phyloP scores from a whole-genome alignment of 768 basidiomycete genomes.

The Sporobolomyces roseus region DNA sequence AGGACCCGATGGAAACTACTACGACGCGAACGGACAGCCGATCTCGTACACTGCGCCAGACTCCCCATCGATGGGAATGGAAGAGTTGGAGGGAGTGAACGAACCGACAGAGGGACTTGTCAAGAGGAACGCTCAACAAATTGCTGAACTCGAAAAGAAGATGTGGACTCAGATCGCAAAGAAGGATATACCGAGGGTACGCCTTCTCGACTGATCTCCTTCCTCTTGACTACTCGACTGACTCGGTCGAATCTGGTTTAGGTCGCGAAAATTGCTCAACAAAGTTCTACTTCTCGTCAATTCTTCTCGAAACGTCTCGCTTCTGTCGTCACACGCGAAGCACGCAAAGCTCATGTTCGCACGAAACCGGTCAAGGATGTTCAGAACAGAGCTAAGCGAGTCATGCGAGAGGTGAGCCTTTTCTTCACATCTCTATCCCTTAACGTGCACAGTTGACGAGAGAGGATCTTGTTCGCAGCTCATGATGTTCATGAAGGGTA shows the following conservation, averaged over 20 bases:
- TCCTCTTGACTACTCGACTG: background rate
- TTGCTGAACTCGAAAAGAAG: conserved; percentile 72
- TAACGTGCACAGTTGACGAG: background rate
- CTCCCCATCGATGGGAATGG: conserved; percentile 1
- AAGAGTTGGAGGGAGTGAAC: background rate
- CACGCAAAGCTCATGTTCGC: conserved; percentile 67
- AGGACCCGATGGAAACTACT: conserved; percentile 15
- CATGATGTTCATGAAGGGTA: conserved; percentile 96
- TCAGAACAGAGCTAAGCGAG: conserved; percentile 75
- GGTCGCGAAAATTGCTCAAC: conserved; percentile 74
- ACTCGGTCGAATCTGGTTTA: conserved; percentile 44
- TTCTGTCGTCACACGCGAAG: conserved; percentile 68
- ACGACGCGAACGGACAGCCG: conserved; percentile 18
- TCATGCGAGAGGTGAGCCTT: conserved; percentile 65
- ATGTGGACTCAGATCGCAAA: conserved; percentile 86
- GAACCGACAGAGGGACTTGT: background rate
- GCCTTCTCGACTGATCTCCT: background rate
- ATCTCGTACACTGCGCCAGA: background rate
- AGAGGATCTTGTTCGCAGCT: conserved; percentile 60
- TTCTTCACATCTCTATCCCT: background rate
- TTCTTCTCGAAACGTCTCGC: conserved; percentile 72
- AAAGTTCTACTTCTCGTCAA: conserved; percentile 64
- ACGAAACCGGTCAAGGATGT: conserved; percentile 75
- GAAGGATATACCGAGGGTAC: conserved; percentile 75
- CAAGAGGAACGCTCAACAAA: conserved; percentile 51